Percentiles rank a stretch among this genome's conserved stretches.
Conservation (phyloP, 1,139 yeast genomes). For the Suhomyces choctaworum region DNA sequence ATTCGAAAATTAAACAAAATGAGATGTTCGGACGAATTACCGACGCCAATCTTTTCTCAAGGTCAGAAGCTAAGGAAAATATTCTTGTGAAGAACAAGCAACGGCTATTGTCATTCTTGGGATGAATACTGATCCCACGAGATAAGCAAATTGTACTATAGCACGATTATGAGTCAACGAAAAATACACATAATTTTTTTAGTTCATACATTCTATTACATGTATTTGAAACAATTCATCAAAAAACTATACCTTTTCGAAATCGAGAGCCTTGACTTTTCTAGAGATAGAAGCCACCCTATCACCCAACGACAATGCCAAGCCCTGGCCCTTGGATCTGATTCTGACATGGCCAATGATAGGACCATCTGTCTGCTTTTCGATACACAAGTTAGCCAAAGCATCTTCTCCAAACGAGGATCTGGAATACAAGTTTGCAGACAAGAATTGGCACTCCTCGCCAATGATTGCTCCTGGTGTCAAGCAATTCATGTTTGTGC, state of each 20-base stretch:
- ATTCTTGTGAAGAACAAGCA: conserved; percentile 10
- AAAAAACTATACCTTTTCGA: conserved; percentile 13
- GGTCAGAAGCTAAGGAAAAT: conserved; percentile 22
- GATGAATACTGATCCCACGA: neutral
- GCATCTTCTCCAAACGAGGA: conserved; percentile 98
- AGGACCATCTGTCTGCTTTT: conserved; percentile 70
- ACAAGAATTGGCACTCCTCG: conserved; percentile 86
- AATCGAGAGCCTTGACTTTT: conserved; percentile 37
- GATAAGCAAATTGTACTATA: conserved; percentile 1
- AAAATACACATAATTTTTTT: neutral
- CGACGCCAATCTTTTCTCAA: conserved; percentile 28
- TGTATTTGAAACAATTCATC: conserved; percentile 5
- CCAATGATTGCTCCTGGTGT: conserved; percentile 89
- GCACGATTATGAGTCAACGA: neutral
- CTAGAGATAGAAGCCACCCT: conserved; percentile 80
- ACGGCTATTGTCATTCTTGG: conserved; percentile 2
- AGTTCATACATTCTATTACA: conserved; percentile 6
- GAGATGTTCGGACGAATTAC: conserved; percentile 27
- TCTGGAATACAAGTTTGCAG: conserved; percentile 91
- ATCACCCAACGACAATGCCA: conserved; percentile 93
- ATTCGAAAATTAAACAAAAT: conserved; percentile 12
- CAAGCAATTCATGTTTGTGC: conserved; percentile 92
- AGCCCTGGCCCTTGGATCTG: conserved; percentile 96
- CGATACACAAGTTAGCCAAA: conserved; percentile 91
- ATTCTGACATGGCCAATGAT: conserved; percentile 95